These are phyloP conservation scores for Papiliotrema nemorosa DNA, from an alignment of 1,284 basidiomycete species.

Conservation along the genomic window DNA sequence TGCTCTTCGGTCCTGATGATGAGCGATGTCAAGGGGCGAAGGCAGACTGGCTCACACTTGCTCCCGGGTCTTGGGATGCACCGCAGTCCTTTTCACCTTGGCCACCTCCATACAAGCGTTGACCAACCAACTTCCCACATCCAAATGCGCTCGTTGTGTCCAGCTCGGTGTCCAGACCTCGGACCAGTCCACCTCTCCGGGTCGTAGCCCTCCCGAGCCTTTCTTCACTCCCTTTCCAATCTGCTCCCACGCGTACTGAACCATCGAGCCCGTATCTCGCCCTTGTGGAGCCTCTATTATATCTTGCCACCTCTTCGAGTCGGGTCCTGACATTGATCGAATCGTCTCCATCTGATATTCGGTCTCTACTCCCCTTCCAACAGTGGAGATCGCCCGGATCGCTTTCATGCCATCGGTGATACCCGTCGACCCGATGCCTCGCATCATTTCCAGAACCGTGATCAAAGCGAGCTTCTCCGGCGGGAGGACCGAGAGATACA, in stretches of 20 bases:
- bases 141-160: constrained; percentile 72
- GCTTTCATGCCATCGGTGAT: constrained; percentile 86
- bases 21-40: not conserved
- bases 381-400: constrained; percentile 71
- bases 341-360: constrained; percentile 84
- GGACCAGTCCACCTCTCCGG: constrained; percentile 62
- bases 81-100: constrained; percentile 63
- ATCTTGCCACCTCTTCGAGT: constrained; percentile 34
- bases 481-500: constrained; percentile 71
- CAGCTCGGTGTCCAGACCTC: constrained; percentile 72
- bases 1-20: constrained; percentile 77
- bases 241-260: constrained; percentile 26
- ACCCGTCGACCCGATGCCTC: constrained; percentile 72
- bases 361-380: constrained; percentile 81
- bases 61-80: constrained; percentile 59
- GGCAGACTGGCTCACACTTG: constrained; percentile 57
- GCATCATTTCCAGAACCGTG: constrained; percentile 86
- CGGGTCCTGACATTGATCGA: constrained; percentile 53
- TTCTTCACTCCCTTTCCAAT: constrained; percentile 53
- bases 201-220: constrained; percentile 40
- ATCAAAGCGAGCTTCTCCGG: constrained; percentile 80
- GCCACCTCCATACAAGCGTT: constrained; percentile 81
- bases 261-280: no score
- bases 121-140: constrained; percentile 78
- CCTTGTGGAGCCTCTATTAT: constrained; percentile 31